A percentile compares a stretch with the other conserved stretches of the same genome.
Conservation (phyloP, 495 filamentous ascomycete genomes). For the Sphaerosporella brunnea region DNA sequence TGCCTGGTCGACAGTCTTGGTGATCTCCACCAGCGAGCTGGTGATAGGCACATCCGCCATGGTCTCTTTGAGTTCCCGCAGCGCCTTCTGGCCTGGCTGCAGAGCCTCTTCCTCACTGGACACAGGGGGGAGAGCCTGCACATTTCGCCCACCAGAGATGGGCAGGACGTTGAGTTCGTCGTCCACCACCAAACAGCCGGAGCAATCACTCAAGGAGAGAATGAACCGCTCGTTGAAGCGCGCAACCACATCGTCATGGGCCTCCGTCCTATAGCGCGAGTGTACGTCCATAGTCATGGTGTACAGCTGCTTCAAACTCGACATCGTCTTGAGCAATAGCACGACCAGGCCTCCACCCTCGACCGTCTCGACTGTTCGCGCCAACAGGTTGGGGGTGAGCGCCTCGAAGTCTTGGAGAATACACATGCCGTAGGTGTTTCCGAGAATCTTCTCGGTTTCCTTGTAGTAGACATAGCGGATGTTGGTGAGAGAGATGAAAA, state of each 20-base stretch:
- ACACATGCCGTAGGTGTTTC: constrained; percentile 97
- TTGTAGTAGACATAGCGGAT: constrained; percentile 99
- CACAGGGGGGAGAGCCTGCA: constrained; percentile 61
- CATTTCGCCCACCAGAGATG: constrained; percentile 85
- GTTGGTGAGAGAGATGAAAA: constrained; percentile 90
- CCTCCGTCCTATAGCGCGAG: constrained; percentile 89
- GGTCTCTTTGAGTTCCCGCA: constrained; percentile 74
- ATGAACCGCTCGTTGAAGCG: constrained; percentile 98
- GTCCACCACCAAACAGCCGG: constrained; percentile 87
- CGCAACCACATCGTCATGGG: constrained; percentile 84
- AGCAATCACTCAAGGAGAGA: constrained; percentile 81
- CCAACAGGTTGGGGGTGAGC: constrained; percentile 87
- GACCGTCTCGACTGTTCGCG: constrained; percentile 89
- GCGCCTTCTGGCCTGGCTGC: constrained; percentile 50
- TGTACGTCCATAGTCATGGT: constrained; percentile 97
- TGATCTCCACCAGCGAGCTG: constrained; percentile 62
- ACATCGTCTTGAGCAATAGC: constrained; percentile 88
- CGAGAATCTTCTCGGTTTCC: constrained; percentile 98
- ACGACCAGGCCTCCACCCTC: constrained; percentile 90
- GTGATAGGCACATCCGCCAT: constrained; percentile 71
- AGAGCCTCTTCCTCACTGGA: constrained; percentile 48
- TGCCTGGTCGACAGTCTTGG: constrained; percentile 85
- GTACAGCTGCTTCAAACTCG: constrained; percentile 89
- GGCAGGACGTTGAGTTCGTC: constrained; percentile 96
- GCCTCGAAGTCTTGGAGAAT: constrained; percentile 97